Evolutionary conservation across 768 basidiomycete species (phyloP).

Genomic region (Phylloporus arenicola): DNA sequence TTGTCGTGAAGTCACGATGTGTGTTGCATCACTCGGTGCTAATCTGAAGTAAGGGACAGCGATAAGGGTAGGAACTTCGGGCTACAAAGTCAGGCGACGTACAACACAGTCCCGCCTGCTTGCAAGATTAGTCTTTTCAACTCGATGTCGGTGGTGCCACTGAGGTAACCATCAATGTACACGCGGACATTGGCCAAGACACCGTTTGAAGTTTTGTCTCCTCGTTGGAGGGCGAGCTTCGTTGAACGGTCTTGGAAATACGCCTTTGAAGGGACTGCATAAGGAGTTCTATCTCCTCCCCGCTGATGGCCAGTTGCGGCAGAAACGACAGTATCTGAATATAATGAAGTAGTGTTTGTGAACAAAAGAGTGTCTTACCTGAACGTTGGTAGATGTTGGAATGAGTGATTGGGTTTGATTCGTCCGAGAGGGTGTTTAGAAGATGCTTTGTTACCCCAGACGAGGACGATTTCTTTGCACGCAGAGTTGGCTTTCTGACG

Average conservation of each 20-base stretch:
- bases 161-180: constrained; percentile 70
- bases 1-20: constrained; percentile 70
- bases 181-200: constrained; percentile 43
- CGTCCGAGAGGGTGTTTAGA: constrained; percentile 54
- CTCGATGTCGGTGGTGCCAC: constrained; percentile 72
- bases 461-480: constrained; percentile 33
- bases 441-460: constrained; percentile 53
- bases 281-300: constrained; percentile 37
- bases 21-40: constrained; percentile 61
- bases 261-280: constrained; percentile 25
- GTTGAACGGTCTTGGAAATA: constrained; percentile 41
- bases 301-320: constrained; percentile 67
- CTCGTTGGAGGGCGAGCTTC: constrained; percentile 39
- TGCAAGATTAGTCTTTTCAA: constrained; percentile 63
- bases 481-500: constrained; percentile 17
- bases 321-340: constrained; percentile 55
- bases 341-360: background rate
- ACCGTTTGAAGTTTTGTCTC: constrained; percentile 15
- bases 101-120: constrained; percentile 67
- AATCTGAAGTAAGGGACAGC: constrained; percentile 32
- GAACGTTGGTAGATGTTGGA: constrained; percentile 57
- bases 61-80: no score
- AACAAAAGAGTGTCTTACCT: constrained; percentile 36
- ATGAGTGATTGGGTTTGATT: constrained; percentile 75
- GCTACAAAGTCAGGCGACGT: constrained; percentile 18